These are phyloP conservation scores for Colletotrichum sp. DNA, from an alignment of 2,329 filamentous ascomycete genomes.

Conservation along the genomic window DNA sequence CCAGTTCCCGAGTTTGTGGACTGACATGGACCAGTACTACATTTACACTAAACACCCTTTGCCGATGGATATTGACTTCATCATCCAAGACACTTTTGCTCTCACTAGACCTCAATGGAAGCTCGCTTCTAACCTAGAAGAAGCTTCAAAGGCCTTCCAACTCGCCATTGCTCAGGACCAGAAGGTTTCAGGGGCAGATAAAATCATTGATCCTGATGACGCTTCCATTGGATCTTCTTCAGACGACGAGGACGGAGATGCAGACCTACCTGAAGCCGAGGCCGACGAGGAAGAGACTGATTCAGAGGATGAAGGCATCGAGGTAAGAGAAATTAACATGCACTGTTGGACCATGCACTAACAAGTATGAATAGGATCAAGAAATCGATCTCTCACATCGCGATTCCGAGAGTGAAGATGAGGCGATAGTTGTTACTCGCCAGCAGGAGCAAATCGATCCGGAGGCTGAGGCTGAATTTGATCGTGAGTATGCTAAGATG, in stretches of 20 bases:
- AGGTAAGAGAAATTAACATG: not conserved
- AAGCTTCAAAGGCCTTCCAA: conserved; percentile 83
- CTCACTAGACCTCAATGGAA: conserved; percentile 93
- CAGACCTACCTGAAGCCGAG: conserved; percentile 65
- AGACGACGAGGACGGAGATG: conserved; percentile 77
- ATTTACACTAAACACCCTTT: conserved; percentile 87
- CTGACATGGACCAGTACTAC: conserved; percentile 72
- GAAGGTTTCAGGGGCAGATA: conserved; percentile 77
- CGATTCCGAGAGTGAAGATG: conserved; percentile 77
- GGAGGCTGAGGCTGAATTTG: conserved; percentile 95
- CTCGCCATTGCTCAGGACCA: conserved; percentile 91
- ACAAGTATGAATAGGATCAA: conserved; percentile 43
- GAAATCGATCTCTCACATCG: conserved; percentile 55
- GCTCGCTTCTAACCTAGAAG: conserved; percentile 78
- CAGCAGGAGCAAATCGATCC: conserved; percentile 91
- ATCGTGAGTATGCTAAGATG: conserved; percentile 96
- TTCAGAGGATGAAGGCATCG: conserved; percentile 3
- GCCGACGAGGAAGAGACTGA: conserved; percentile 59
- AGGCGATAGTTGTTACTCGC: conserved; percentile 89
- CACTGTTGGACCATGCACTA: conserved; percentile 1
- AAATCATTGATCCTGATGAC: conserved; percentile 74
- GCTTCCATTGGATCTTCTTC: conserved; percentile 72
- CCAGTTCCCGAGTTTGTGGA: not conserved
- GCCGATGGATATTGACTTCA: conserved; percentile 97
- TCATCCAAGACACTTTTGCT: conserved; percentile 90